A percentile compares a stretch with the other conserved stretches of the same genome.
phyloP scores from a whole-genome alignment of 208 protist genomes.

The Crithidia mellificae region DNA sequence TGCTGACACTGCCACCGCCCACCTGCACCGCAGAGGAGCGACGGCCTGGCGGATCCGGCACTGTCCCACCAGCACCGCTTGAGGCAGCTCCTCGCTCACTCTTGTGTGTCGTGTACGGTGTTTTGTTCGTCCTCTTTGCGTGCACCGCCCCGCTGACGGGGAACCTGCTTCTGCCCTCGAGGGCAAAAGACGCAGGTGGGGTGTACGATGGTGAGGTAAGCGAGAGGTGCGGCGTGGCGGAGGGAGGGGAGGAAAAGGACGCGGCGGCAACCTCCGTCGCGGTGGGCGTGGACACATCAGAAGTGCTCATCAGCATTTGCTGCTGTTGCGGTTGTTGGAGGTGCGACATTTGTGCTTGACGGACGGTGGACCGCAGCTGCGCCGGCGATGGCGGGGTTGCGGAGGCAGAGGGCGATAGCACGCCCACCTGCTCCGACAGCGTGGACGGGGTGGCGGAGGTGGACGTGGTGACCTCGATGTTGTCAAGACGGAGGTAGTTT shows the following conservation, averaged over 20 bases:
- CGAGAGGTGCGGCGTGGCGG: not conserved
- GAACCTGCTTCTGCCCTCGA: not conserved
- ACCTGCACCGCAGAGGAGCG: slow-evolving; percentile 12
- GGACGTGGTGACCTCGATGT: slow-evolving; percentile 7
- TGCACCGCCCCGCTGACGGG: not conserved
- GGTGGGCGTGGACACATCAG: too few species aligned
- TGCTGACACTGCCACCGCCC: too few species aligned
- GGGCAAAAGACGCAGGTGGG: not conserved
- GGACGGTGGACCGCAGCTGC: not conserved
- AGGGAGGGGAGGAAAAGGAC: not conserved
- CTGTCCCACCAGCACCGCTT: not conserved
- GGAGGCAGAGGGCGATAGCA: slow-evolving; percentile 4
- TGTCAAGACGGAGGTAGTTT: slow-evolving; percentile 7
- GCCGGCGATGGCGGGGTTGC: slow-evolving; percentile 1
- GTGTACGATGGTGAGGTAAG: not conserved
- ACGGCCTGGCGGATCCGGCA: not conserved
- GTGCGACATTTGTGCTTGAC: not conserved
- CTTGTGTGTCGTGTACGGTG: not conserved
- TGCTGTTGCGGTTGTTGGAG: not conserved
- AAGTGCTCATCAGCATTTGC: not conserved
- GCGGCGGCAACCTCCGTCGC: not conserved
- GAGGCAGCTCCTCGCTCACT: not conserved
- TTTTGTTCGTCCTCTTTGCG: not conserved
- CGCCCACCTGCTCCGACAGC: slow-evolving; percentile 4
- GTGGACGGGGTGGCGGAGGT: slow-evolving; percentile 1